These are phyloP conservation scores for Scleromitrula shiraiana DNA, from an alignment of 2,329 filamentous ascomycete genomes.

Conservation along the genomic window DNA sequence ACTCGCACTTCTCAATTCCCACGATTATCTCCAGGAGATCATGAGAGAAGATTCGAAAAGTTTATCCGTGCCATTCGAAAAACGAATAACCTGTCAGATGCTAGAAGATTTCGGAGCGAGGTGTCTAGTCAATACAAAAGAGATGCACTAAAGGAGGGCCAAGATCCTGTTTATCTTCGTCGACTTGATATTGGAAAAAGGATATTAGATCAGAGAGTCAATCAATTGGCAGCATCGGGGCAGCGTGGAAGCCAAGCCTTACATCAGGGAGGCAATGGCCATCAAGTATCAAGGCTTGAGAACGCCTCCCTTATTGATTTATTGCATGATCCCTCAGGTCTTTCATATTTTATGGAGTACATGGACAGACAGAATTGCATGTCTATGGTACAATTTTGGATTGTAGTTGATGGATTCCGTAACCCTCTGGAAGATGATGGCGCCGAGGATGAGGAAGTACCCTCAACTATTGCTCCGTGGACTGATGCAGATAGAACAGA, in stretches of 20 bases:
- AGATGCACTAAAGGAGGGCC: conserved; percentile 67
- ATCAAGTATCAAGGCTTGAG: conserved; percentile 54
- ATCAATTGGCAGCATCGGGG: conserved; percentile 65
- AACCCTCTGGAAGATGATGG: conserved; percentile 86
- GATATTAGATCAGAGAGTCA: conserved; percentile 81
- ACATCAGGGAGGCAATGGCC: conserved; percentile 23
- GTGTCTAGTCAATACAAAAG: conserved; percentile 85
- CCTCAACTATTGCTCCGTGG: conserved; percentile 60
- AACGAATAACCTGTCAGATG: conserved; percentile 86
- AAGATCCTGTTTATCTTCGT: conserved; percentile 80
- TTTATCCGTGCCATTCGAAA: conserved; percentile 86
- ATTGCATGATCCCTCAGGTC: conserved; percentile 78
- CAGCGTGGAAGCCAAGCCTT: conserved; percentile 29
- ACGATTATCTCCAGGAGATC: conserved; percentile 71
- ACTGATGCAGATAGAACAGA: conserved; percentile 78
- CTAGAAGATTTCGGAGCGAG: conserved; percentile 83
- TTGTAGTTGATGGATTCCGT: conserved; percentile 92
- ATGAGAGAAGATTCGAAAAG: conserved; percentile 86
- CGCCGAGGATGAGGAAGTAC: conserved; percentile 53
- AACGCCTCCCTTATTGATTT: conserved; percentile 74
- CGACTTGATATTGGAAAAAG: conserved; percentile 87
- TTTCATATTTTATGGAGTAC: conserved; percentile 99
- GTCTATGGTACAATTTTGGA: conserved; percentile 93
- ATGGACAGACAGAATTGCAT: conserved; percentile 90
- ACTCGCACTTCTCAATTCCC: conserved; percentile 64